These are phyloP conservation scores for Inonotus hispidus DNA, from an alignment of 1,284 basidiomycete genomes.

Conservation along the genomic window DNA sequence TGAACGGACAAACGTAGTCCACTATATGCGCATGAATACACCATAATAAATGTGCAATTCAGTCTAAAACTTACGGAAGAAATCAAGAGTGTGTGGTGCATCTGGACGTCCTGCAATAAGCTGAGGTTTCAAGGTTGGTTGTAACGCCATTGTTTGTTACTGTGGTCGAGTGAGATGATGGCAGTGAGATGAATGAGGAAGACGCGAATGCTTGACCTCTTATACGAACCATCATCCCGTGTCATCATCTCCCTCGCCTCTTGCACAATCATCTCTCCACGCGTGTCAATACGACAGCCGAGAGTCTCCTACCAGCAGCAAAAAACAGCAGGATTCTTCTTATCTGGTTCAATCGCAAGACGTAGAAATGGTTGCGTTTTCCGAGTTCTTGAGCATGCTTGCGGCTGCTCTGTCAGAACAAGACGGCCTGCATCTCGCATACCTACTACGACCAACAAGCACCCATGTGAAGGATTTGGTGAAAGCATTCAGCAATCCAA, in stretches of 20 bases:
- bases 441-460: constrained; percentile 65
- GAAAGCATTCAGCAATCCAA: constrained; percentile 64
- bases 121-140: constrained; percentile 70
- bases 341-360: not conserved
- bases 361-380: constrained; percentile 31
- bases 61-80: constrained; percentile 49
- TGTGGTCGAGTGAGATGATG: not conserved
- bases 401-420: constrained; percentile 55
- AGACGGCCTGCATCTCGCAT: constrained; percentile 64
- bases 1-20: constrained; percentile 88
- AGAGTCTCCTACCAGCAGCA: not conserved
- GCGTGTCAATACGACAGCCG: not conserved
- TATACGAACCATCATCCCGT: not conserved
- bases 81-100: constrained; percentile 80
- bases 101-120: constrained; percentile 60
- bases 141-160: constrained; percentile 66
- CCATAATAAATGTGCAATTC: not conserved
- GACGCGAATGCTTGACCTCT: not conserved
- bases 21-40: constrained; percentile 36
- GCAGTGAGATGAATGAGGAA: not conserved
- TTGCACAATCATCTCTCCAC: not conserved
- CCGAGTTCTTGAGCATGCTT: constrained; percentile 56
- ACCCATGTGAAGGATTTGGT: constrained; percentile 68
- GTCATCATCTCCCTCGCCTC: not conserved
- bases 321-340: not conserved